Evolutionary conservation across 2,329 filamentous ascomycete species (phyloP).

Genomic region (Fusarium poae): DNA sequence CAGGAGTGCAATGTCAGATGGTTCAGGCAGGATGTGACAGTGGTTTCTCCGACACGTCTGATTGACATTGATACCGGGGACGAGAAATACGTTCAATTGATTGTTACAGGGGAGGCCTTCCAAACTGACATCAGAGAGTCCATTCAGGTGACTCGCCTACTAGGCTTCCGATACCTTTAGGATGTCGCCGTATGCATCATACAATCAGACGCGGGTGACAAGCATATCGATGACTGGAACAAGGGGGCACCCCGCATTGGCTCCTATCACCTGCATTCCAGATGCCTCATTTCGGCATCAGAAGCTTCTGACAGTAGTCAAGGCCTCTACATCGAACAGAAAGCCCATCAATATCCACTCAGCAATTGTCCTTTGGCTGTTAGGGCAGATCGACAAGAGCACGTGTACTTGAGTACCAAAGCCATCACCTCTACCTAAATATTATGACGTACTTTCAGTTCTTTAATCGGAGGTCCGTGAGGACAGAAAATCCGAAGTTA

Average conservation of each 20-base stretch:
- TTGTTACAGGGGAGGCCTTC: background rate
- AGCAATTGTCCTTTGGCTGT: background rate
- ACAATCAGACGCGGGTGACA: background rate
- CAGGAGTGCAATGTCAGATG: constrained; percentile 7
- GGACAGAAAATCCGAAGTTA: no score
- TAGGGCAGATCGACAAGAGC: background rate
- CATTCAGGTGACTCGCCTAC: constrained; percentile 3
- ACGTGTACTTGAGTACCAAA: constrained; percentile 1
- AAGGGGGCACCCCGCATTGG: constrained; percentile 18
- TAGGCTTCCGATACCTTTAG: constrained; percentile 14
- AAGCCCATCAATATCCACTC: background rate
- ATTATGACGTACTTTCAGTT: no score
- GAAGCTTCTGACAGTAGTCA: constrained; percentile 12
- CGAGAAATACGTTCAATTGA: background rate
- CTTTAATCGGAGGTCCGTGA: no score
- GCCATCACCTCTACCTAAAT: no score
- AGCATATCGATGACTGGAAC: constrained; percentile 14
- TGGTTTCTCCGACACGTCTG: background rate
- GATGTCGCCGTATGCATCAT: constrained; percentile 21
- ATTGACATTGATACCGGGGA: constrained; percentile 4
- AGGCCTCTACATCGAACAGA: constrained; percentile 5
- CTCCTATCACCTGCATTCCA: constrained; percentile 18
- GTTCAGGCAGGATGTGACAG: constrained; percentile 4
- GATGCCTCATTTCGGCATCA: constrained; percentile 20
- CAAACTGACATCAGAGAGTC: background rate